Conservation (phyloP, 2,329 filamentous ascomycete species). For the Verticillium dahliae region DNA sequence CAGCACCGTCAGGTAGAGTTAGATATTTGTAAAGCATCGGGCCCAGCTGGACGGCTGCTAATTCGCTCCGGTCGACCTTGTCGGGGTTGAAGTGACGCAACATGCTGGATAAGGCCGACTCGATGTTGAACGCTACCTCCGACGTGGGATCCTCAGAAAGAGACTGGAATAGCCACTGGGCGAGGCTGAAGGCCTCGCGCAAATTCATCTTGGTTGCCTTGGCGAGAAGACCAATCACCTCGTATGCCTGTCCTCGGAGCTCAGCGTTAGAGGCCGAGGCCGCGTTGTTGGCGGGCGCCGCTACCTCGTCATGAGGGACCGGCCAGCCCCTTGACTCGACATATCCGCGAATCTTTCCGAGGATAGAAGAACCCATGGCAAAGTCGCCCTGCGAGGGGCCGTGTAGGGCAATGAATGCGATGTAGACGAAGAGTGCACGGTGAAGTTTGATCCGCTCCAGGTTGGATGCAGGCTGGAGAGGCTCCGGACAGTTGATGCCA, state of each 20-base stretch:
- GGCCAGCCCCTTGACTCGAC: constrained; percentile 83
- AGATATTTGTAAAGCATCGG: constrained; percentile 64
- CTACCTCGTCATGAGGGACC: constrained; percentile 47
- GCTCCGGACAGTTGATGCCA: constrained; percentile 13
- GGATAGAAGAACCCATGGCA: constrained; percentile 60
- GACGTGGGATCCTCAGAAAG: constrained; percentile 72
- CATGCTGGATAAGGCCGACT: constrained; percentile 78
- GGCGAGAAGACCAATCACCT: constrained; percentile 79
- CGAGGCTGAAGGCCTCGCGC: constrained; percentile 46
- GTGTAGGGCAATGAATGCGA: constrained; percentile 79
- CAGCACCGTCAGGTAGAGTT: constrained; percentile 39
- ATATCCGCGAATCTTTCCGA: constrained; percentile 64
- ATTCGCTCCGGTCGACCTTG: constrained; percentile 16
- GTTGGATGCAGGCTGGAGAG: constrained; percentile 38
- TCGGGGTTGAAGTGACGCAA: constrained; percentile 35
- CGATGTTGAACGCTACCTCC: constrained; percentile 78
- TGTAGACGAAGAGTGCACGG: constrained; percentile 75
- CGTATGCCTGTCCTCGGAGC: constrained; percentile 76
- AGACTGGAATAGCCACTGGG: constrained; percentile 75
- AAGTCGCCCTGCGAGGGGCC: constrained; percentile 54
- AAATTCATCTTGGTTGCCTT: constrained; percentile 54
- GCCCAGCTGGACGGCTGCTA: constrained; percentile 25
- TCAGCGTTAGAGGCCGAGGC: constrained; percentile 39
- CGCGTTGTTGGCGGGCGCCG: constrained; percentile 37
- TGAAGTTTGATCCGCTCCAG: constrained; percentile 75